Evolutionary conservation across 441 rosid genomes (phyloP).

Genomic region (Croton setiger): DNA sequence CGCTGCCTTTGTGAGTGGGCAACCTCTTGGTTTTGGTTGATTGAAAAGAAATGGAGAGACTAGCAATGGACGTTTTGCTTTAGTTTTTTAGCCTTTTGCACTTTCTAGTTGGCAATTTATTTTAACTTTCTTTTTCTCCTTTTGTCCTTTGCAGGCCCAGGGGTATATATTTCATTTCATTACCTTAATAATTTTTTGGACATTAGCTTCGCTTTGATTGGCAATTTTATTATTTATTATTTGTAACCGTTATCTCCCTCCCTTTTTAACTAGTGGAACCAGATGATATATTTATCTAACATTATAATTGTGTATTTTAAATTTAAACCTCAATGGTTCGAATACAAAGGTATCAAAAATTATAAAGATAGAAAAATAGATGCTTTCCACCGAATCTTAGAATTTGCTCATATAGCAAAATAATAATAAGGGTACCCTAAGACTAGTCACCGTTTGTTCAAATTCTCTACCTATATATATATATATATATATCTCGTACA

Average conservation of each 20-base stretch:
- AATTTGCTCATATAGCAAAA: background rate
- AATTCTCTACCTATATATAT: too few species aligned
- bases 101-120: slow-evolving; percentile 22
- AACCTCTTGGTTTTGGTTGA: background rate
- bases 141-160: slow-evolving; percentile 11
- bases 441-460: too few species aligned
- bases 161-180: background rate
- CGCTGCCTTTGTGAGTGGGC: background rate
- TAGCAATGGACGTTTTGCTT: too few species aligned
- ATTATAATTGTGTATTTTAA: background rate
- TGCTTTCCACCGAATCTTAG: background rate
- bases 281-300: background rate
- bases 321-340: background rate
- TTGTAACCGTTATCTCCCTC: background rate
- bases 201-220: background rate
- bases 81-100: background rate
- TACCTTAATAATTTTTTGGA: background rate
- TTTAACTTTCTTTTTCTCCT: background rate
- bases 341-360: too few species aligned
- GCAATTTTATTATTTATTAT: background rate
- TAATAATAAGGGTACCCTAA: too few species aligned
- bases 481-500: background rate
- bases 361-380: too few species aligned
- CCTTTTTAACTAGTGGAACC: background rate
- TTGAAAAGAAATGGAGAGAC: background rate